phyloP scores from a whole-genome alignment of 2,329 filamentous ascomycete genomes.

The Trichoderma gracile region DNA sequence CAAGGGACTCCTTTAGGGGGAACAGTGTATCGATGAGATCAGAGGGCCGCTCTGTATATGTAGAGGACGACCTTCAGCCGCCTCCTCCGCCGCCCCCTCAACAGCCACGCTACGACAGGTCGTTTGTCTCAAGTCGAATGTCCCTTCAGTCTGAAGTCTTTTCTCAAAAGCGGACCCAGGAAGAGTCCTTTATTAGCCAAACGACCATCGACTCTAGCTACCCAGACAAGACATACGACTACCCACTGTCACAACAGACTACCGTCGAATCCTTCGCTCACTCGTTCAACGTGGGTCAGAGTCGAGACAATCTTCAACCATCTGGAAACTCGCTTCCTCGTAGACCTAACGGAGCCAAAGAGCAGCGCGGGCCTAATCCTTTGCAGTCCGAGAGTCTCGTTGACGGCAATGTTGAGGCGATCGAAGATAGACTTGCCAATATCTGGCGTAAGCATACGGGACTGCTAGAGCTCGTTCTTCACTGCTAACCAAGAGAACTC shows the following conservation, averaged over 20 bases:
- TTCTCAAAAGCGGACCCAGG: slow-evolving; percentile 31
- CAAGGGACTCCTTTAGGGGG: slow-evolving; percentile 2
- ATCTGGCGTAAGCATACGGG: slow-evolving; percentile 44
- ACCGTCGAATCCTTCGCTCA: slow-evolving; percentile 28
- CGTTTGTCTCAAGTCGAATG: slow-evolving; percentile 34
- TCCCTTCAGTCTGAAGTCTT: slow-evolving; percentile 28
- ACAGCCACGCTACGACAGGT: neutral
- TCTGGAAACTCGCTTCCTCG: neutral
- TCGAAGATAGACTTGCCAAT: slow-evolving; percentile 36
- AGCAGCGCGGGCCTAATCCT: neutral
- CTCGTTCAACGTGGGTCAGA: neutral
- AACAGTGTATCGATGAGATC: neutral
- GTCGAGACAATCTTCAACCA: neutral
- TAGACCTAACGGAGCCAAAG: neutral
- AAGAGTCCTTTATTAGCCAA: slow-evolving; percentile 36
- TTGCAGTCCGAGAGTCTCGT: neutral
- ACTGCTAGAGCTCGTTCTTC: neutral
- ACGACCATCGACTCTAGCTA: slow-evolving; percentile 34
- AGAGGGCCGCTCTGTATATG: neutral
- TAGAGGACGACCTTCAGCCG: neutral
- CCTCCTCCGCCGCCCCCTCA: neutral
- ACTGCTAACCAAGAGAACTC: neutral
- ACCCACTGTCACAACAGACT: slow-evolving; percentile 18
- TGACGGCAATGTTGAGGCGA: neutral
- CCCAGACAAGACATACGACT: slow-evolving; percentile 6